A percentile compares a stretch with the other conserved stretches of the same genome.
These are phyloP conservation scores for Serendipita sp. DNA, from an alignment of 768 basidiomycete species.

Conservation along the genomic window DNA sequence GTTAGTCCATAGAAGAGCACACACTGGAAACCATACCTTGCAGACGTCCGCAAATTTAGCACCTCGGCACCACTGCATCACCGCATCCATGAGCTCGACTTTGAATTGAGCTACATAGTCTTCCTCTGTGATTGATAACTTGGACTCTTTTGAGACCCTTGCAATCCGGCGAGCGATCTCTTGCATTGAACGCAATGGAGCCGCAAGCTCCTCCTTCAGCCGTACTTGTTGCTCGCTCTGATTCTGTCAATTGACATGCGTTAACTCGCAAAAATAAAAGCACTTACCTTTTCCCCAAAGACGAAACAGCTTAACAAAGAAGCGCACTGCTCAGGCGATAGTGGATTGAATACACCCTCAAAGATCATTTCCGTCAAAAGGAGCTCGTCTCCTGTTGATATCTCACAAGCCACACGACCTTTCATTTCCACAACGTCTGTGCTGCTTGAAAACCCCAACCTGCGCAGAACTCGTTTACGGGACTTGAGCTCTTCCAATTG, in stretches of 20 bases:
- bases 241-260: not conserved
- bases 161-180: constrained; percentile 91
- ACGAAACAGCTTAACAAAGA: constrained; percentile 95
- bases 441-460: constrained; percentile 76
- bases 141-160: constrained; percentile 90
- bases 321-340: constrained; percentile 84
- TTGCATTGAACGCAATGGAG: constrained; percentile 87
- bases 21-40: constrained; percentile 42
- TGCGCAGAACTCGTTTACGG: constrained; percentile 82
- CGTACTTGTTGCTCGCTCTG: constrained; percentile 77
- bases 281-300: constrained; percentile 79
- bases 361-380: constrained; percentile 94
- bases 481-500: constrained; percentile 95
- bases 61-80: constrained; percentile 96
- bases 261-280: not conserved
- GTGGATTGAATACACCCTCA: constrained; percentile 85
- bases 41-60: constrained; percentile 91
- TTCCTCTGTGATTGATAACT: constrained; percentile 76
- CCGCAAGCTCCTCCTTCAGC: constrained; percentile 85
- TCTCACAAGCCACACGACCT: constrained; percentile 96
- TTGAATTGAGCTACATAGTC: constrained; percentile 96
- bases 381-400: constrained; percentile 92
- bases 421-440: constrained; percentile 96
- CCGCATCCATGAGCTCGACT: constrained; percentile 96
- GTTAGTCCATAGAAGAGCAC: not conserved